Evolutionary conservation across 768 basidiomycete genomes (phyloP).

Genomic region (Leccinum sublutescens): DNA sequence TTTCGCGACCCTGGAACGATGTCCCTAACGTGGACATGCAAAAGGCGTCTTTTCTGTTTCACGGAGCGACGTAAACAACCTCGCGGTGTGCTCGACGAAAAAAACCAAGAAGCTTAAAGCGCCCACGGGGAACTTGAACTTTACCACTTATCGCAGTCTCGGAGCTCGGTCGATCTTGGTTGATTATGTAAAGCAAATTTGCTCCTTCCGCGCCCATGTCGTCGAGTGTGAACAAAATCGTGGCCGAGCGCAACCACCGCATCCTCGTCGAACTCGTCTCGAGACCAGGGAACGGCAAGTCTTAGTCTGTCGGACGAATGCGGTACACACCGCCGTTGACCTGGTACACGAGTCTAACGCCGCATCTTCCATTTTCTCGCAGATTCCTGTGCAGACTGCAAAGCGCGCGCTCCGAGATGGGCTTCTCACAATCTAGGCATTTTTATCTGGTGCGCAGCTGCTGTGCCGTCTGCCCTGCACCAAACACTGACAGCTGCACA

Average conservation of each 20-base stretch:
- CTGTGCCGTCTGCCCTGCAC: not conserved
- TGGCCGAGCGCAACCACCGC: conserved; percentile 63
- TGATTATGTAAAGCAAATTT: conserved; percentile 17
- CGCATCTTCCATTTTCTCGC: conserved; percentile 12
- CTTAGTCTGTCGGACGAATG: conserved; percentile 16
- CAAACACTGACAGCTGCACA: conserved; percentile 30
- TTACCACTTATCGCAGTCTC: not conserved
- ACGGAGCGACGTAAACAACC: conserved; percentile 15
- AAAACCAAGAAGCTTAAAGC: not conserved
- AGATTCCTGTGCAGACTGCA: conserved; percentile 94
- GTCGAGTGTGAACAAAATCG: conserved; percentile 50
- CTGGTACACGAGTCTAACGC: not conserved
- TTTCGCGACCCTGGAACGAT: conserved; percentile 12
- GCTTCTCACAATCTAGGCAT: conserved; percentile 86
- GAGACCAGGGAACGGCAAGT: conserved; percentile 76
- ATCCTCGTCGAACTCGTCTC: conserved; percentile 64
- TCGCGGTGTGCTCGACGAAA: conserved; percentile 4
- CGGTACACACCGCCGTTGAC: not conserved
- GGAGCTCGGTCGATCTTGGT: conserved; percentile 10
- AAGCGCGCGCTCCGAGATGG: conserved; percentile 84
- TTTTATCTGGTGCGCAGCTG: conserved; percentile 69
- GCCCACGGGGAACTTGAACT: not conserved
- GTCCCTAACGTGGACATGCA: conserved; percentile 14
- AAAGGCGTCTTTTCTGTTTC: not conserved
- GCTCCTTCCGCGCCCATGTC: conserved; percentile 24